Conservation (phyloP, 2,329 filamentous ascomycete species). For the Hysterium pulicare region DNA sequence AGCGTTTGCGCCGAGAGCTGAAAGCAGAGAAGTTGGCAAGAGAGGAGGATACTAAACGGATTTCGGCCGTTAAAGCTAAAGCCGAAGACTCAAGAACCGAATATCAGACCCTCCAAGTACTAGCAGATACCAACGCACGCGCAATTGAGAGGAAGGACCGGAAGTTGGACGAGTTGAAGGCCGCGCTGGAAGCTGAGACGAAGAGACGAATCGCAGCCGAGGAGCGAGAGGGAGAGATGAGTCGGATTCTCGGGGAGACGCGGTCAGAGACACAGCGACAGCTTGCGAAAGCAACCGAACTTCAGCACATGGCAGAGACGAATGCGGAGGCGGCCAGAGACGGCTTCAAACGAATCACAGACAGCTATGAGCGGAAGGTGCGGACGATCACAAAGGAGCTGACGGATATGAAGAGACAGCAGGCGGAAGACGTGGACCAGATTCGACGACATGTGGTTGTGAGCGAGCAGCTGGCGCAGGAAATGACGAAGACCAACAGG, state of each 20-base stretch:
- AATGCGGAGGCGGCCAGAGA: constrained; percentile 67
- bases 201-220: constrained; percentile 59
- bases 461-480: constrained; percentile 69
- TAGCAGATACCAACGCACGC: constrained; percentile 68
- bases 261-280: constrained; percentile 58
- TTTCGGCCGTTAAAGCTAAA: constrained; percentile 66
- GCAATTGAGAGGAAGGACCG: constrained; percentile 70
- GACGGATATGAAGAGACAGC: constrained; percentile 26
- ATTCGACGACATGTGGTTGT: constrained; percentile 60
- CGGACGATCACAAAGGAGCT: constrained; percentile 54
- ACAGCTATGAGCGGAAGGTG: constrained; percentile 34
- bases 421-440: constrained; percentile 29
- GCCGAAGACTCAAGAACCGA: constrained; percentile 66
- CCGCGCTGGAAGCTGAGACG: constrained; percentile 62
- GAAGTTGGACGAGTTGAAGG: constrained; percentile 67
- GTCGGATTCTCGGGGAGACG: constrained; percentile 61
- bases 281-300: constrained; percentile 55
- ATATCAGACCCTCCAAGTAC: constrained; percentile 66
- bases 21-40: constrained; percentile 46
- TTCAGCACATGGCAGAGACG: constrained; percentile 52
- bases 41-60: constrained; percentile 68
- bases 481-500: constrained; percentile 58
- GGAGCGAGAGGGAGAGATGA: constrained; percentile 59
- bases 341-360: constrained; percentile 67
- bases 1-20: constrained; percentile 68